These are phyloP conservation scores for Cryptosporidium meleagridis DNA, from an alignment of 169 alveolate genomes.

Conservation along the genomic window DNA sequence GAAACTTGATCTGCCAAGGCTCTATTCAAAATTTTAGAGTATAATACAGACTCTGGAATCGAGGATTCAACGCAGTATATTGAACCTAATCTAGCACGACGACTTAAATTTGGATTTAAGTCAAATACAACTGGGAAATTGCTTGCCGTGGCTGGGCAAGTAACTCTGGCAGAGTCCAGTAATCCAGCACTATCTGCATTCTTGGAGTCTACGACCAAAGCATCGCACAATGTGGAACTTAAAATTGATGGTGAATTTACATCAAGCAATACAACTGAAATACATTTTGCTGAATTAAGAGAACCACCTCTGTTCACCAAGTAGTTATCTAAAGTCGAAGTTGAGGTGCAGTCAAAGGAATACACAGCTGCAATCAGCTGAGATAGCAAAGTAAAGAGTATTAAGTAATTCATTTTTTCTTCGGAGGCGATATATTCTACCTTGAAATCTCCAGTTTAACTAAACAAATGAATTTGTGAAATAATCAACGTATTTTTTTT, in stretches of 20 bases:
- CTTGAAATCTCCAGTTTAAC: not conserved
- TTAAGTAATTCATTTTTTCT: not conserved
- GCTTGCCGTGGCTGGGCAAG: slow-evolving; percentile 15
- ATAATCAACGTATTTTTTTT: too few relatives aligned
- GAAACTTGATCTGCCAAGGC: not conserved
- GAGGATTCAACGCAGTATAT: slow-evolving; percentile 51
- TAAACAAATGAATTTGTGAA: too few relatives aligned
- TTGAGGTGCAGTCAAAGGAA: slow-evolving; percentile 5
- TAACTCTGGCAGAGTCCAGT: slow-evolving; percentile 8
- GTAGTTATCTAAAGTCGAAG: not conserved
- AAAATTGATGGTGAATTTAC: not conserved
- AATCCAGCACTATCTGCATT: not conserved
- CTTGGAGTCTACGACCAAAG: slow-evolving; percentile 45
- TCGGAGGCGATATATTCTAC: slow-evolving; percentile 5
- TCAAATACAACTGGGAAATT: not conserved
- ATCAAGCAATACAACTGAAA: slow-evolving; percentile 13
- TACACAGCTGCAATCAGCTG: not conserved
- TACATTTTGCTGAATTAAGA: slow-evolving; percentile 26
- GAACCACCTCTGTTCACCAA: slow-evolving; percentile 41
- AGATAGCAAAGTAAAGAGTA: not conserved
- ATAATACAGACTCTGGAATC: not conserved
- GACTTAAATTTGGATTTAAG: too few relatives aligned
- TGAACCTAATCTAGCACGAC: not conserved
- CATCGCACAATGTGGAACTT: slow-evolving; percentile 28
- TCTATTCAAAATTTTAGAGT: slow-evolving; percentile 6